phyloP scores from a whole-genome alignment of 768 basidiomycete genomes.

The Boletus vermiculosoides region DNA sequence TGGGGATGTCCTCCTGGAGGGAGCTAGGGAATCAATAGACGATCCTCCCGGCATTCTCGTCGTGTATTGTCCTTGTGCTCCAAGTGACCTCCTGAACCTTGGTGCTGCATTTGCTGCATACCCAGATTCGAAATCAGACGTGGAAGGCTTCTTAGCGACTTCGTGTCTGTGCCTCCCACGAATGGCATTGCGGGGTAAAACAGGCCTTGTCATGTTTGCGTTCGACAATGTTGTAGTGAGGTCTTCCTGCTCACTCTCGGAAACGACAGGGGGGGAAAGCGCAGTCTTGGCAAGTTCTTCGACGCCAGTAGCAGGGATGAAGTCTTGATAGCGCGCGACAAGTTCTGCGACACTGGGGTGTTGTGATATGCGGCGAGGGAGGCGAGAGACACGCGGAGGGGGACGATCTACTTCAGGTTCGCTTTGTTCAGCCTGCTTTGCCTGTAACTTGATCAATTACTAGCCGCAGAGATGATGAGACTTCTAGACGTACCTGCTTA shows the following conservation, averaged over 20 bases:
- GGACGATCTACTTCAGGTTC: slow-evolving; percentile 17
- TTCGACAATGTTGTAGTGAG: slow-evolving; percentile 26
- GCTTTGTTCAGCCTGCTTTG: slow-evolving; percentile 25
- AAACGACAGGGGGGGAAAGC: slow-evolving; percentile 57
- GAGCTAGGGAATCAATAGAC: slow-evolving; percentile 52
- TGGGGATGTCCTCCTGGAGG: slow-evolving; percentile 69
- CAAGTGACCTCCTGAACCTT: slow-evolving; percentile 54
- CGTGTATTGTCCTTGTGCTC: slow-evolving; percentile 40
- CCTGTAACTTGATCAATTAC: slow-evolving; percentile 15
- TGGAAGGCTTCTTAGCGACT: slow-evolving; percentile 53
- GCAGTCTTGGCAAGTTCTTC: slow-evolving; percentile 73
- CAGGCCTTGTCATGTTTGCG: slow-evolving; percentile 20
- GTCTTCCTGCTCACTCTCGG: slow-evolving; percentile 82
- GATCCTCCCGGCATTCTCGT: slow-evolving; percentile 48
- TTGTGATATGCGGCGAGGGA: slow-evolving; percentile 58
- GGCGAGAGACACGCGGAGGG: slow-evolving; percentile 47
- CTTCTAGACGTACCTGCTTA: slow-evolving; percentile 28
- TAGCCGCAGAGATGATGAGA: background rate
- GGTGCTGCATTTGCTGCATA: slow-evolving; percentile 93
- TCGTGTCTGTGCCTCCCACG: slow-evolving; percentile 50
- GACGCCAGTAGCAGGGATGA: slow-evolving; percentile 67
- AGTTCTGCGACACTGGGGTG: slow-evolving; percentile 80
- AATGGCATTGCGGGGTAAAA: slow-evolving; percentile 35
- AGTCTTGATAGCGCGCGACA: slow-evolving; percentile 79
- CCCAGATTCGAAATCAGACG: slow-evolving; percentile 87